These are phyloP conservation scores for Nakazawaea siamensis DNA, from an alignment of 805 yeast genomes.

Conservation along the genomic window DNA sequence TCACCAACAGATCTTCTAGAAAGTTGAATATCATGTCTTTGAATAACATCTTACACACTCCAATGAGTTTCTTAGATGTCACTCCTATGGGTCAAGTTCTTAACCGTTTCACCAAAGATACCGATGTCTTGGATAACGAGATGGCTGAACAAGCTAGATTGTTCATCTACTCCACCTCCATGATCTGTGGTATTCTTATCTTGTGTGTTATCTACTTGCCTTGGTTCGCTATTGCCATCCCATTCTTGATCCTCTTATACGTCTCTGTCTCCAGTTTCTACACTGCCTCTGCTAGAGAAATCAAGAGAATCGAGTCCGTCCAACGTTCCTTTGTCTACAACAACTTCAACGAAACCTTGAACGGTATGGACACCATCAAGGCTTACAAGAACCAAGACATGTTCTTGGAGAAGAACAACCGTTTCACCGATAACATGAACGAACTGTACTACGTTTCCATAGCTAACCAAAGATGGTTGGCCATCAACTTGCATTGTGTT, in stretches of 20 bases:
- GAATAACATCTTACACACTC: slow-evolving; percentile 56
- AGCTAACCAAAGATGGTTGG: slow-evolving; percentile 43
- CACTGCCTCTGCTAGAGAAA: slow-evolving; percentile 38
- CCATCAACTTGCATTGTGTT: slow-evolving; percentile 33
- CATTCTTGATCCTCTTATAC: slow-evolving; percentile 36
- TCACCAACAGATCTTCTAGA: slow-evolving; percentile 47
- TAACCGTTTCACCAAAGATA: slow-evolving; percentile 81
- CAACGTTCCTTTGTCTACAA: slow-evolving; percentile 41
- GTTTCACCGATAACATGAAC: slow-evolving; percentile 31
- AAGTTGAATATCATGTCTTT: slow-evolving; percentile 55
- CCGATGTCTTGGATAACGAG: slow-evolving; percentile 77
- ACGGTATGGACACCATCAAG: slow-evolving; percentile 39
- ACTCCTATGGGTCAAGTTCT: slow-evolving; percentile 84
- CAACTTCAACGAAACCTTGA: slow-evolving; percentile 39
- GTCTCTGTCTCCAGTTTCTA: slow-evolving; percentile 32
- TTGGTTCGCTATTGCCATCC: slow-evolving; percentile 47
- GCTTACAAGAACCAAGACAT: slow-evolving; percentile 29
- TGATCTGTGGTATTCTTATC: slow-evolving; percentile 21
- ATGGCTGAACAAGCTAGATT: slow-evolving; percentile 63
- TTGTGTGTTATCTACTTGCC: slow-evolving; percentile 43
- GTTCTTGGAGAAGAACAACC: slow-evolving; percentile 29
- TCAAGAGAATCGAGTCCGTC: slow-evolving; percentile 39
- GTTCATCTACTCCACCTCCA: slow-evolving; percentile 41
- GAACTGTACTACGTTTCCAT: slow-evolving; percentile 35
- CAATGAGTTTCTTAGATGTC: slow-evolving; percentile 77